phyloP scores from a whole-genome alignment of 495 filamentous ascomycete species.

The Aspergillus heteromorphus region DNA sequence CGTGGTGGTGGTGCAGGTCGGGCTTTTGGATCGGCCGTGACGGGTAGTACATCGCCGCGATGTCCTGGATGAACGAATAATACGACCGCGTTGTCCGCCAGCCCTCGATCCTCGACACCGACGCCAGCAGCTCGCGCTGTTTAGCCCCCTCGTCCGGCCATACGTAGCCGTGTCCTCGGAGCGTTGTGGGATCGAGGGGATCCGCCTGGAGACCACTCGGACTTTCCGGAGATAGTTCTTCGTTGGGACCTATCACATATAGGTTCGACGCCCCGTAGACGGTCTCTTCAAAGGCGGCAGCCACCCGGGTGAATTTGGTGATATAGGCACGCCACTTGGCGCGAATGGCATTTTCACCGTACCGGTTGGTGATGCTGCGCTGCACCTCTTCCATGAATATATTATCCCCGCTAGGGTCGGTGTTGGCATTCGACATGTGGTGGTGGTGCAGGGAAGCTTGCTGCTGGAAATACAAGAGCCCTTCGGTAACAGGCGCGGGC shows the following conservation, averaged over 20 bases:
- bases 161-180: slow-evolving; percentile 86
- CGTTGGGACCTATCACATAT: slow-evolving; percentile 69
- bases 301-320: slow-evolving; percentile 81
- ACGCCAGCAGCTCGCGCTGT: slow-evolving; percentile 78
- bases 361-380: slow-evolving; percentile 73
- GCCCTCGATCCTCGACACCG: slow-evolving; percentile 86
- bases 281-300: slow-evolving; percentile 89
- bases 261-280: slow-evolving; percentile 89
- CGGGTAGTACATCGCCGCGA: slow-evolving; percentile 45
- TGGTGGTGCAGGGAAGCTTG: slow-evolving; percentile 57
- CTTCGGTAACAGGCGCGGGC: slow-evolving; percentile 69
- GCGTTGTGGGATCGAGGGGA: slow-evolving; percentile 50
- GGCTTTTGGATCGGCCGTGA: slow-evolving; percentile 73
- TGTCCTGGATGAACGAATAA: slow-evolving; percentile 86
- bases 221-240: slow-evolving; percentile 43
- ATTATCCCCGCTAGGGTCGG: slow-evolving; percentile 80
- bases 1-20: slow-evolving; percentile 87
- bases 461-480: slow-evolving; percentile 78
- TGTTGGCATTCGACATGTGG: slow-evolving; percentile 37
- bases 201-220: slow-evolving; percentile 41
- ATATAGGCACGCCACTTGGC: slow-evolving; percentile 90
- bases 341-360: slow-evolving; percentile 85
- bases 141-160: slow-evolving; percentile 82
- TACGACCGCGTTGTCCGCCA: slow-evolving; percentile 95
- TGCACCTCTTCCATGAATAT: slow-evolving; percentile 84